Evolutionary conservation across 2,329 filamentous ascomycete species (phyloP).

Genomic region (Hymenoscyphus fructigenus): DNA sequence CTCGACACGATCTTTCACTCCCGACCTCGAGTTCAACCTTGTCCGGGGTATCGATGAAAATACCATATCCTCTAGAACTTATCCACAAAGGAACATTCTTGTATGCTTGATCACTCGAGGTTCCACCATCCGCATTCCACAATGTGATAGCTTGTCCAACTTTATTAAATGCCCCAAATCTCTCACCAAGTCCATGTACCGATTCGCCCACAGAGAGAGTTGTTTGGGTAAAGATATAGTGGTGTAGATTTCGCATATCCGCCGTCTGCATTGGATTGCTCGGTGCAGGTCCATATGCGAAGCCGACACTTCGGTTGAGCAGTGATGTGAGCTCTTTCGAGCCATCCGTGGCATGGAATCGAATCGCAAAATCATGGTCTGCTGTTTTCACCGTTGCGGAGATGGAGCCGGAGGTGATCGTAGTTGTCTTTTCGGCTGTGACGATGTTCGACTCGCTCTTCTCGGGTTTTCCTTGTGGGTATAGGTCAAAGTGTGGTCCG

Average conservation of each 20-base stretch:
- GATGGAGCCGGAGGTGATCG: slow-evolving; percentile 50
- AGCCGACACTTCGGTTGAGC: slow-evolving; percentile 53
- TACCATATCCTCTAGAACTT: slow-evolving; percentile 70
- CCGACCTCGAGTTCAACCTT: slow-evolving; percentile 71
- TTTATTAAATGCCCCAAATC: slow-evolving; percentile 76
- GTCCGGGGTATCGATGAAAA: slow-evolving; percentile 72
- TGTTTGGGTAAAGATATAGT: slow-evolving; percentile 58
- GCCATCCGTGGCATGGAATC: slow-evolving; percentile 51
- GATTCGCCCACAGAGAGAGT: slow-evolving; percentile 60
- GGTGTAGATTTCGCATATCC: slow-evolving; percentile 52
- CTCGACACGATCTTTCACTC: slow-evolving; percentile 68
- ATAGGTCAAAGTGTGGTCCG: slow-evolving; percentile 59
- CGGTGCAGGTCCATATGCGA: slow-evolving; percentile 55
- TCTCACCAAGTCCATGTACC: slow-evolving; percentile 72
- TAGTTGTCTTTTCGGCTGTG: slow-evolving; percentile 46
- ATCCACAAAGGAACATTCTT: slow-evolving; percentile 72
- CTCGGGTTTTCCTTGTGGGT: slow-evolving; percentile 49
- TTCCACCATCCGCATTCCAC: slow-evolving; percentile 64
- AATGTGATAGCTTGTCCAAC: slow-evolving; percentile 69
- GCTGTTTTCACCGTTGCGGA: slow-evolving; percentile 51
- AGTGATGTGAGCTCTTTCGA: slow-evolving; percentile 55
- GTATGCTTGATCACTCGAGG: slow-evolving; percentile 68
- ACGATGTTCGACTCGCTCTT: slow-evolving; percentile 40
- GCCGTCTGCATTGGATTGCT: slow-evolving; percentile 52
- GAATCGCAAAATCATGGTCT: slow-evolving; percentile 54